Evolutionary conservation across 257 asterid genomes (phyloP), one percentile per base, ranked within the genome.

Genomic region (Gentiana straminea): DNA sequence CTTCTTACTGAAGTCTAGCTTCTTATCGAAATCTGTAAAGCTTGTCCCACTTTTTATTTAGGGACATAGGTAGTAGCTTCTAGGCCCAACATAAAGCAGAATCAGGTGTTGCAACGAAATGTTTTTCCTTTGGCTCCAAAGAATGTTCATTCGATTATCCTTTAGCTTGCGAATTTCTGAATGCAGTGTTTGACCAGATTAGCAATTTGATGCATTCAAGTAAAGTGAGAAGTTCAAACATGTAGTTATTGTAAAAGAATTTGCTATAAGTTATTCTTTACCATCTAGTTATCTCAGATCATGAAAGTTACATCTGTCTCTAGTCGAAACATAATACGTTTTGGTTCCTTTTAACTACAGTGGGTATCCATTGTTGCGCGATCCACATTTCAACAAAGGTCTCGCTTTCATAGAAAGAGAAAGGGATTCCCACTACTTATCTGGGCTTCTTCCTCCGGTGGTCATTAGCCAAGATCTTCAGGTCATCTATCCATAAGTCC

Each of bases 401-500:
- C 95, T 92, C 53, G 95, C 95, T 57, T 92, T 92, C 57, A 69
- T 76, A 3, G 84, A 88, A 75, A 92, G 67, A 73, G 99, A 92
- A 76, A 85, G 94, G 77, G 99, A 88, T 68, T 80, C 96, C 35
- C 99, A 92, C 79, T 92, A 80, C 66, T 78, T 92, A 65, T 82
- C 97, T 38, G 99, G 99, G 61, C 99, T 92, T 77, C 94, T 92
- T 55, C 99, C 99, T 32, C 97, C 99, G 0, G 97, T 73, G 52
- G 72, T 77, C 35, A 63, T 92, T 60, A 73, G 73, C 75, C 99
- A 88, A 70, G 85, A 74, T 10, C 72, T 86, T 68, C 98, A 92
- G 97, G 99, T 88, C 58, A 35, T 49, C 54, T 44, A 9, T 38
- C n/a, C 35, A 32, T 13, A 11, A 8, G 38, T 13, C 46, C 46